A percentile compares a stretch with the other conserved stretches of the same genome.
Conservation (phyloP, 495 filamentous ascomycete genomes). For the Xylaria venustula region DNA sequence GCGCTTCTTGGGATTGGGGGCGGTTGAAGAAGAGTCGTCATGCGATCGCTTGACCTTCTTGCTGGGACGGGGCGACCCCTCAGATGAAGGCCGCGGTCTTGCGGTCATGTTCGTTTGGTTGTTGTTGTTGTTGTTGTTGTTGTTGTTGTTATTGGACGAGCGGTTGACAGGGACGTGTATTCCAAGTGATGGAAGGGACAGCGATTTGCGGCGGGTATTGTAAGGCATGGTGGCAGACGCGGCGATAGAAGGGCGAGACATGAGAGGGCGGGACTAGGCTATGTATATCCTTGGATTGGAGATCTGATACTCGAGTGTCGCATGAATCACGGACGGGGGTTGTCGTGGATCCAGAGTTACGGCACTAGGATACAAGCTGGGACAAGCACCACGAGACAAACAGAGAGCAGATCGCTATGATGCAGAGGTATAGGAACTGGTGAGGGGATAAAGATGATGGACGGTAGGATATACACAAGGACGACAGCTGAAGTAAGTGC, state of each 20-base stretch:
- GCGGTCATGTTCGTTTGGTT: constrained; percentile 26
- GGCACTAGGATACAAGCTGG: constrained; percentile 10
- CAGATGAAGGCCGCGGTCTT: constrained; percentile 49
- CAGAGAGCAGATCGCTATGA: neutral
- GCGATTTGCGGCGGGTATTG: constrained; percentile 95
- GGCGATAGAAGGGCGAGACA: constrained; percentile 16
- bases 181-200: constrained; percentile 89
- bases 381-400: neutral
- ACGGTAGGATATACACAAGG: neutral
- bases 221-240: constrained; percentile 70
- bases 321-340: constrained; percentile 25
- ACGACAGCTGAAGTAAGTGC: neutral
- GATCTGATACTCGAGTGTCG: constrained; percentile 22
- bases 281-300: constrained; percentile 17
- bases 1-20: constrained; percentile 40
- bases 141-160: constrained; percentile 14
- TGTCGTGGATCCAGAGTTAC: constrained; percentile 20
- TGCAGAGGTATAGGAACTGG: constrained; percentile 8
- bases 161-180: constrained; percentile 74
- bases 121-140: constrained; percentile 15
- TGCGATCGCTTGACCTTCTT: constrained; percentile 83
- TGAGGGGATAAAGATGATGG: constrained; percentile 17
- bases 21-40: constrained; percentile 38
- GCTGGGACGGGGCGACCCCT: constrained; percentile 59
- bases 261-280: constrained; percentile 23